Conservation (phyloP, 2,329 filamentous ascomycete species). For the Grosmannia penicillata region DNA sequence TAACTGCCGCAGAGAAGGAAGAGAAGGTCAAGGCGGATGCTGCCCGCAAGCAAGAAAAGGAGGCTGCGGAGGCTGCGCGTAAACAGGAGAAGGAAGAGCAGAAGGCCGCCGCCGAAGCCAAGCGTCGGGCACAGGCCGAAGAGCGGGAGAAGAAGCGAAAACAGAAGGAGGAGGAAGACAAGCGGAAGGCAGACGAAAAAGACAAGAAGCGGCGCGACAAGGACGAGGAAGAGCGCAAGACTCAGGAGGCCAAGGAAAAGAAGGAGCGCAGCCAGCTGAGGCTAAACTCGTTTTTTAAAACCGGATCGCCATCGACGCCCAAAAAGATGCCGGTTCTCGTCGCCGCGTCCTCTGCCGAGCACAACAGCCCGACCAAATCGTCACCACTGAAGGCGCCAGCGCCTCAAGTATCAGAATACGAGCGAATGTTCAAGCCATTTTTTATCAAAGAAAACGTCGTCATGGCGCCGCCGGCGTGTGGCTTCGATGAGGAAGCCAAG, state of each 20-base stretch:
- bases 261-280: conserved; percentile 32
- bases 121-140: conserved; percentile 16
- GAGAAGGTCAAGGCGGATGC: conserved; percentile 23
- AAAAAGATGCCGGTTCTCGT: conserved; percentile 16
- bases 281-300: conserved; percentile 31
- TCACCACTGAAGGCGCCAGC: conserved; percentile 16
- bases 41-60: conserved; percentile 19
- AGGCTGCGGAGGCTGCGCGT: conserved; percentile 15
- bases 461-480: conserved; percentile 46
- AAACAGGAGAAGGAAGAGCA: conserved; percentile 19
- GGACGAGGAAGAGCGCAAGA: conserved; percentile 32
- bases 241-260: conserved; percentile 29
- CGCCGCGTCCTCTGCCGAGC: not conserved
- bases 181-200: conserved; percentile 20
- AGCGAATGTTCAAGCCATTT: conserved; percentile 66
- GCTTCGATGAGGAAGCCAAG: conserved; percentile 42
- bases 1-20: conserved; percentile 25
- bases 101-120: conserved; percentile 22
- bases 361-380: conserved; percentile 9
- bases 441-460: conserved; percentile 59
- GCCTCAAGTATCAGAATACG: conserved; percentile 36
- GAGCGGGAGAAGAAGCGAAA: conserved; percentile 19
- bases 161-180: conserved; percentile 23
- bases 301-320: conserved; percentile 17
- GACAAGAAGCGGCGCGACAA: conserved; percentile 33